A percentile compares a stretch with the other conserved stretches of the same genome.
These are phyloP conservation scores for Daedaleopsis nitida DNA, from an alignment of 768 basidiomycete genomes.

Conservation along the genomic window DNA sequence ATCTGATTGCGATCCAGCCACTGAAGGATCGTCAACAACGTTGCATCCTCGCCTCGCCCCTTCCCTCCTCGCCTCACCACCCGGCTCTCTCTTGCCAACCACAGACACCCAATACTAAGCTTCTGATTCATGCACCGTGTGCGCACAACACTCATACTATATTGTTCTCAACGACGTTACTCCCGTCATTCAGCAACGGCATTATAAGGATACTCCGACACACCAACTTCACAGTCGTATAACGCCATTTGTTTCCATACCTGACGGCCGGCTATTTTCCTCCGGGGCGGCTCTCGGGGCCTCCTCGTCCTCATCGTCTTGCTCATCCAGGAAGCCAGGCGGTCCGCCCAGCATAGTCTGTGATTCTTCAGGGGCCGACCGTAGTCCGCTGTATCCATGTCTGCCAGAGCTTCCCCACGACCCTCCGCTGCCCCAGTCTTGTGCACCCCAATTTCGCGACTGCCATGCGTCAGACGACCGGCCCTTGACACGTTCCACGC, in stretches of 20 bases:
- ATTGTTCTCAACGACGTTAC: background rate
- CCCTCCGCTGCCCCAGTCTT: conserved; percentile 17
- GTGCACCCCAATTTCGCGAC: conserved; percentile 25
- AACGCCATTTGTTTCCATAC: conserved; percentile 28
- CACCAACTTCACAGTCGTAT: conserved; percentile 27
- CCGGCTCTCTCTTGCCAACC: conserved; percentile 5
- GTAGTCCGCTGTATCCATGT: conserved; percentile 28
- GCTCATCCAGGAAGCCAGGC: conserved; percentile 30
- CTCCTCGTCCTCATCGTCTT: conserved; percentile 30
- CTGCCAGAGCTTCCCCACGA: conserved; percentile 20
- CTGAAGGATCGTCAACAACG: conserved; percentile 16
- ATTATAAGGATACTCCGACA: conserved; percentile 14
- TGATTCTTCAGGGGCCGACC: conserved; percentile 27
- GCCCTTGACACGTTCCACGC: conserved; percentile 24
- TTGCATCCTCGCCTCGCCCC: background rate
- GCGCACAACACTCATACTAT: background rate
- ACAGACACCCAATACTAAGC: too few species aligned
- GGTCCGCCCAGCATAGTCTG: conserved; percentile 30
- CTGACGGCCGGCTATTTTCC: conserved; percentile 9
- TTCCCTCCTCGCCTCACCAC: background rate
- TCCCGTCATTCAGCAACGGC: too few species aligned
- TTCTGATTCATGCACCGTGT: too few species aligned
- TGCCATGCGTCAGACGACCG: conserved; percentile 26
- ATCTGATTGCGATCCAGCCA: conserved; percentile 22
- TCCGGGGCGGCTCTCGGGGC: background rate